Conservation (phyloP, 345 rosid genomes). For the Eucalyptus melliodora region DNA sequence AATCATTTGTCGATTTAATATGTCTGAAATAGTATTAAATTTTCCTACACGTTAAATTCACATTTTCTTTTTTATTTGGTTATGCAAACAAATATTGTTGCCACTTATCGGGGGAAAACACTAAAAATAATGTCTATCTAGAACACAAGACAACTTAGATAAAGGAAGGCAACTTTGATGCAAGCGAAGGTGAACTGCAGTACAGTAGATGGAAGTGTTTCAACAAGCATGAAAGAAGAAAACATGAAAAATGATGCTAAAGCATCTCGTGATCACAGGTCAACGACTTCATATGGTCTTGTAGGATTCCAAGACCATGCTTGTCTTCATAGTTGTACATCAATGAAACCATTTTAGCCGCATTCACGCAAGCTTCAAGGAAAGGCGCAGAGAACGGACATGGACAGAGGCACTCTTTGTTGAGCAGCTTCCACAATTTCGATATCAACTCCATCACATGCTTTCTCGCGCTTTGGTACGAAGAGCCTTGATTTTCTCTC, state of each 20-base stretch:
- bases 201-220: not conserved
- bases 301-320: constrained; percentile 19
- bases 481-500: constrained; percentile 17
- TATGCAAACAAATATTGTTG: not conserved
- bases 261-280: not conserved
- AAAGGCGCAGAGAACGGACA: constrained; percentile 17
- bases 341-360: constrained; percentile 42
- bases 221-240: not conserved
- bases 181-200: not conserved
- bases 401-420: constrained; percentile 20
- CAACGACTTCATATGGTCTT: constrained; percentile 6
- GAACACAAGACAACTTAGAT: not conserved
- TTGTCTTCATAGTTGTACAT: constrained; percentile 29
- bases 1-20: not conserved
- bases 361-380: constrained; percentile 13
- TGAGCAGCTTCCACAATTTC: constrained; percentile 37
- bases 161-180: not conserved
- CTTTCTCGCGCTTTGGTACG: constrained; percentile 6
- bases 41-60: not conserved
- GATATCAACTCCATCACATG: constrained; percentile 16
- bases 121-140: not conserved
- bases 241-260: not conserved
- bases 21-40: not conserved
- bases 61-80: not conserved
- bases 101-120: not conserved